phyloP scores from a whole-genome alignment of 2,329 filamentous ascomycete species.

The Colletotrichum noveboracense region DNA sequence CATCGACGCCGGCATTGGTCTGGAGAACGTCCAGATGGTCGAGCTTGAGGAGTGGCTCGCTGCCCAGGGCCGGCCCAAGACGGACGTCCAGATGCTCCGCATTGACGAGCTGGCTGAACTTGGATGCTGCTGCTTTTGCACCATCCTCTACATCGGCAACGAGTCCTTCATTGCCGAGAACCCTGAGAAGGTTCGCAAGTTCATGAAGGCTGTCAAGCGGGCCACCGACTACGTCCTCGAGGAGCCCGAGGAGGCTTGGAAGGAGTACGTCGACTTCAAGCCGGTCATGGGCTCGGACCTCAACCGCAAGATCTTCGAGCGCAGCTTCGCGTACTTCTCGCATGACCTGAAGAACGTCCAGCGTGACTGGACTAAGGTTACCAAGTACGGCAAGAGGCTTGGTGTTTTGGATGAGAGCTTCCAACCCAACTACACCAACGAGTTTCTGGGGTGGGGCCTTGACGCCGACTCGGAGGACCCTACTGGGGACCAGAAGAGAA shows the following conservation, averaged over 20 bases:
- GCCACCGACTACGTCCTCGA: constrained; percentile 76
- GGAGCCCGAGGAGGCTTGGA: constrained; percentile 67
- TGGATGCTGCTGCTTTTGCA: constrained; percentile 85
- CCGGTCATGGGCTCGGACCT: constrained; percentile 70
- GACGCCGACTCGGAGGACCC: constrained; percentile 71
- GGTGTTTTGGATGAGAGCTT: constrained; percentile 70
- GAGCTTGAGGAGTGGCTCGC: constrained; percentile 80
- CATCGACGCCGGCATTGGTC: constrained; percentile 77
- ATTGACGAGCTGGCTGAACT: constrained; percentile 82
- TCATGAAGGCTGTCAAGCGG: constrained; percentile 75
- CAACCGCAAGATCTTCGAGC: constrained; percentile 82
- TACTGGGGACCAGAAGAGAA: constrained; percentile 75
- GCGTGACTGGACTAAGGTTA: constrained; percentile 81
- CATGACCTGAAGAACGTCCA: constrained; percentile 75
- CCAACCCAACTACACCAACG: constrained; percentile 76
- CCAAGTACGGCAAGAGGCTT: constrained; percentile 75
- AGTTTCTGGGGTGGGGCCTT: constrained; percentile 70
- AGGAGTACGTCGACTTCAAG: constrained; percentile 75
- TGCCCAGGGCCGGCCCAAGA: constrained; percentile 63
- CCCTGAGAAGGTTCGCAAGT: constrained; percentile 68
- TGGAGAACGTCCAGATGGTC: constrained; percentile 86
- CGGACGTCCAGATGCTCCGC: constrained; percentile 79
- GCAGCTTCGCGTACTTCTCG: constrained; percentile 79
- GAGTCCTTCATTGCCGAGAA: constrained; percentile 71
- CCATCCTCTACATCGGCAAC: constrained; percentile 82